phyloP scores from a whole-genome alignment of 768 basidiomycete genomes.

The Boletales sp. region DNA sequence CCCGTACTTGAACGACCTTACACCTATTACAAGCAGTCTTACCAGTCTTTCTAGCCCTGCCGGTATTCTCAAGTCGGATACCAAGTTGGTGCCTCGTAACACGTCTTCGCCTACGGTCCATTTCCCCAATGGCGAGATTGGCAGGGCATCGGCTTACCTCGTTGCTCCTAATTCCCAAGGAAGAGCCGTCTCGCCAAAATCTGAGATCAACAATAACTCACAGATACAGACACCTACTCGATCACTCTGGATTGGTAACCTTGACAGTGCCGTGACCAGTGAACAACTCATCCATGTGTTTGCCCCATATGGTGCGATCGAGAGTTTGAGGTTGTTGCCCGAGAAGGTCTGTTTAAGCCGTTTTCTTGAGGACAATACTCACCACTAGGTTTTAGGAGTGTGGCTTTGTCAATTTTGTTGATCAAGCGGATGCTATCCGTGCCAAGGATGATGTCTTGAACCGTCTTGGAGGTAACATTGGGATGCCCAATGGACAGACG shows the following conservation, averaged over 20 bases:
- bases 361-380: constrained; percentile 9
- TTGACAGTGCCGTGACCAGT: constrained; percentile 91
- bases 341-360: constrained; percentile 70
- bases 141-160: constrained; percentile 64
- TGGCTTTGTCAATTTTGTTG: constrained; percentile 98
- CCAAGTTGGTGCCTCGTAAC: constrained; percentile 46
- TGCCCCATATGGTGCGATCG: constrained; percentile 95
- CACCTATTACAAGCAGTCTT: constrained; percentile 33
- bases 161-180: constrained; percentile 64
- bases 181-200: constrained; percentile 80
- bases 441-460: constrained; percentile 98
- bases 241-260: constrained; percentile 97
- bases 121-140: constrained; percentile 62
- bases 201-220: constrained; percentile 57
- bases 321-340: constrained; percentile 89
- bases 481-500: constrained; percentile 91
- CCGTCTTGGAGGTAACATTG: constrained; percentile 89
- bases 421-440: constrained; percentile 91
- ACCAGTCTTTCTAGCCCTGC: constrained; percentile 26
- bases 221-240: constrained; percentile 93
- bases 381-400: constrained; percentile 67
- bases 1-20: constrained; percentile 56
- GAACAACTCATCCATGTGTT: constrained; percentile 95
- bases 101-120: constrained; percentile 53
- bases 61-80: constrained; percentile 57